These are phyloP conservation scores for Boletus reticulatus DNA, from an alignment of 768 basidiomycete species.

Conservation along the genomic window DNA sequence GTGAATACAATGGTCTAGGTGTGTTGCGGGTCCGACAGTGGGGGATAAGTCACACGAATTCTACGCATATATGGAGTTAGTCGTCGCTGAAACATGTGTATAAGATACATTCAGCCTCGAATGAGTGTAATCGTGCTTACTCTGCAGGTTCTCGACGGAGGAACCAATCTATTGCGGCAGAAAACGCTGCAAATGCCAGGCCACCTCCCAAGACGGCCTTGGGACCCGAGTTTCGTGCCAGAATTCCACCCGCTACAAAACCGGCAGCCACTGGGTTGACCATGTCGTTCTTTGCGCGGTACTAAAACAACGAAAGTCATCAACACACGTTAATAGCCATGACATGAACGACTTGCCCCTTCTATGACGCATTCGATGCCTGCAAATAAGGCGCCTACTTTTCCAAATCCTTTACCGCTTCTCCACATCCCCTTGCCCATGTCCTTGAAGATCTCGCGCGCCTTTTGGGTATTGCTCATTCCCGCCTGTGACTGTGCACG, in stretches of 20 bases:
- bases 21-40: conserved; percentile 4
- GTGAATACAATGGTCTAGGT: conserved; percentile 17
- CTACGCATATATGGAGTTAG: conserved; percentile 17
- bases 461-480: conserved; percentile 70
- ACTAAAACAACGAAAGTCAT: conserved; percentile 47
- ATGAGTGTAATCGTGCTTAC: conserved; percentile 38
- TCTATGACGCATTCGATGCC: conserved; percentile 96
- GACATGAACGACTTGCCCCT: conserved; percentile 58
- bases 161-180: conserved; percentile 83
- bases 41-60: conserved; percentile 18
- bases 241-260: conserved; percentile 83
- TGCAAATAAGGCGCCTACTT: conserved; percentile 92
- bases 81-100: conserved; percentile 36
- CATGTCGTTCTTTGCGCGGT: conserved; percentile 95
- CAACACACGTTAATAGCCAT: background rate
- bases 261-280: conserved; percentile 87
- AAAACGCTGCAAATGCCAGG: conserved; percentile 90
- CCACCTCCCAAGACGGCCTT: conserved; percentile 87
- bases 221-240: conserved; percentile 86
- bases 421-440: conserved; percentile 94
- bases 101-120: conserved; percentile 8
- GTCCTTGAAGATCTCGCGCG: conserved; percentile 82
- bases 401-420: conserved; percentile 88
- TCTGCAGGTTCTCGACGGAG: conserved; percentile 78
- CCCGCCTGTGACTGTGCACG: conserved; percentile 58